Base-by-base conservation (phyloP, 352 stramenopile genomes). In the Pythium aphanidermatum region DNA sequence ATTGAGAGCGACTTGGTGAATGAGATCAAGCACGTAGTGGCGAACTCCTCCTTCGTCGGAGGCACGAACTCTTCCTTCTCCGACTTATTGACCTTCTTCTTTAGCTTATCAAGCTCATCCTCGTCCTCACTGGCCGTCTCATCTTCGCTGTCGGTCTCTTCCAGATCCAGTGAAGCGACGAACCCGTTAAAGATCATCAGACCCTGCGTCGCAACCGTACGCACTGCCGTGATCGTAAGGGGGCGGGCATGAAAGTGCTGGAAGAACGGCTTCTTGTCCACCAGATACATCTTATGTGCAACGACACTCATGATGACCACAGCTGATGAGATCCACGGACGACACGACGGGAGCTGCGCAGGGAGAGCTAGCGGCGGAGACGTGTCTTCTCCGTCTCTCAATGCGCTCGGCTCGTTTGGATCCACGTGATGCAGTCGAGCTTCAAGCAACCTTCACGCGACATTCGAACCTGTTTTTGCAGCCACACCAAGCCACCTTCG, bases 221-320 rank as follows among this genome's bases (percentile, higher is more conserved):
- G 70, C 42, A 80, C 55, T 12, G 74, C 74, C 36, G 78, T 69
- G 44, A 92, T 74, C 21, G 78, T 67, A 23, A 89, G 57, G 58
- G 84, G 68, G 29, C 66, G 67, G 21, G 71, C 63, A 57, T 88
- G 76, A 44, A 92, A 88, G 52, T 92, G 80, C 55, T 87, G 83
- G 45, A 84, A 84, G 51, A 76, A 92, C 35, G 80, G 74, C 60
- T 92, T 92, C 63, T 92, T 86, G 64, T 92, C 80, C 60, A 52
- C 77, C 56, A 92, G 29, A 61, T 89, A 90, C 51, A 74, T 63
- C 44, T 78, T 70, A 30, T 68, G 52, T 48, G 60, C 67, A 30
- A 65, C 58, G 20, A 84, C 59, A 54, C 77, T 89, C 77, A 89
- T 86, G 28, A 29, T 71, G 17, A 2, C 30, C 23, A 17, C 42